Evolutionary conservation across 352 stramenopile species (phyloP).

Genomic region (Pythium dissimile): DNA sequence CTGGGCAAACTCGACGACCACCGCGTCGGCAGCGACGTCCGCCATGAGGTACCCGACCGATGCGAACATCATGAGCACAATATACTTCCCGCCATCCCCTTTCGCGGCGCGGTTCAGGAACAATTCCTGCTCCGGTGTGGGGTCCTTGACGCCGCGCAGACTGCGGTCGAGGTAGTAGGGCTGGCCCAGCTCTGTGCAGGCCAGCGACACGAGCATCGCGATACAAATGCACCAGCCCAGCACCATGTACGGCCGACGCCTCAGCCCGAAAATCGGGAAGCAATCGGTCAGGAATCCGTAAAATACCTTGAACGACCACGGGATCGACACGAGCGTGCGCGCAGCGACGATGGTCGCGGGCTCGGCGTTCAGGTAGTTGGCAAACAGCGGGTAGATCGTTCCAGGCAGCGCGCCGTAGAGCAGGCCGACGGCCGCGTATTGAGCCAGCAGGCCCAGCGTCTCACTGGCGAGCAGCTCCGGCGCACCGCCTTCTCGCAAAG

Average conservation of each 20-base stretch:
- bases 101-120: conserved; percentile 18
- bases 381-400: conserved; percentile 28
- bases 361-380: conserved; percentile 32
- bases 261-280: conserved; percentile 25
- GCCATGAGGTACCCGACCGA: conserved; percentile 56
- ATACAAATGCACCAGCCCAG: conserved; percentile 25
- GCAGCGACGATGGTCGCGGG: conserved; percentile 20
- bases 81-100: conserved; percentile 28
- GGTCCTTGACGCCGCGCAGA: not conserved
- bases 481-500: conserved; percentile 23
- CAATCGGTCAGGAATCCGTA: conserved; percentile 32
- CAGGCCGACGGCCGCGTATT: conserved; percentile 30
- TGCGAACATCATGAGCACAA: conserved; percentile 48
- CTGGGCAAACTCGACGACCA: conserved; percentile 37
- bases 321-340: conserved; percentile 26
- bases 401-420: conserved; percentile 25
- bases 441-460: conserved; percentile 25
- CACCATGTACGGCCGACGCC: conserved; percentile 31
- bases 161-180: conserved; percentile 24
- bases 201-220: conserved; percentile 22
- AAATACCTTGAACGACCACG: conserved; percentile 39
- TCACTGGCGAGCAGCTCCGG: conserved; percentile 22
- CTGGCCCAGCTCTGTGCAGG: conserved; percentile 11
- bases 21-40: conserved; percentile 51
- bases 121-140: conserved; percentile 5